These are phyloP conservation scores for Malassezia psittaci DNA, from an alignment of 1,284 basidiomycete species.

Conservation along the genomic window DNA sequence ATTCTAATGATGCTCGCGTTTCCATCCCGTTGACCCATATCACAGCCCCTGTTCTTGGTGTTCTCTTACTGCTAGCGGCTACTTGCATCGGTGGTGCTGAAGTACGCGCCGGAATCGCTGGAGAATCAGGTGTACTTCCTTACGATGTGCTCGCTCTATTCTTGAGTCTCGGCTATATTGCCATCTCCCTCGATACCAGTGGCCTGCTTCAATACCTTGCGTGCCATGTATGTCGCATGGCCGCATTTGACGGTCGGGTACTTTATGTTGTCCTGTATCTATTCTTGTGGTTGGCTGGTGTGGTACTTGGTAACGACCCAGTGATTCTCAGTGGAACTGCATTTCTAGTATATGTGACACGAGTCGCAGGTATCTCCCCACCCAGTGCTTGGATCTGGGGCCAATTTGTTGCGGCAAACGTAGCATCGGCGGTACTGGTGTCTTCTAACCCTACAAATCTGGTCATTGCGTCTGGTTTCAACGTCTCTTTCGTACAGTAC, in stretches of 20 bases:
- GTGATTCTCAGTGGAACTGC: slow-evolving; percentile 58
- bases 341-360: slow-evolving; percentile 74
- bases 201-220: slow-evolving; percentile 77
- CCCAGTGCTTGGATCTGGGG: slow-evolving; percentile 61
- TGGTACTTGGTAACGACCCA: slow-evolving; percentile 68
- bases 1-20: not conserved
- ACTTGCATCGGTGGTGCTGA: slow-evolving; percentile 60
- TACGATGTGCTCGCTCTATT: slow-evolving; percentile 89
- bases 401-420: slow-evolving; percentile 69
- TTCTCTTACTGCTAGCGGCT: slow-evolving; percentile 65
- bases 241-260: slow-evolving; percentile 48
- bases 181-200: slow-evolving; percentile 80
- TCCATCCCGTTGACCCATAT: slow-evolving; percentile 24
- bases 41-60: slow-evolving; percentile 61
- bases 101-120: slow-evolving; percentile 61
- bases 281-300: slow-evolving; percentile 67
- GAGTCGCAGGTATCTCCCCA: slow-evolving; percentile 57
- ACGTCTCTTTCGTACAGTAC: slow-evolving; percentile 38
- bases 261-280: slow-evolving; percentile 70
- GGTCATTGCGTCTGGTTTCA: slow-evolving; percentile 45
- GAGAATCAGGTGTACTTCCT: slow-evolving; percentile 67
- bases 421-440: slow-evolving; percentile 51
- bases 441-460: slow-evolving; percentile 50
- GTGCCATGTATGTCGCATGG: slow-evolving; percentile 59
- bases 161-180: slow-evolving; percentile 83